A percentile compares a stretch with the other conserved stretches of the same genome.
Conservation (phyloP, 2,329 filamentous ascomycete genomes). For the Scleromitrula shiraiana region DNA sequence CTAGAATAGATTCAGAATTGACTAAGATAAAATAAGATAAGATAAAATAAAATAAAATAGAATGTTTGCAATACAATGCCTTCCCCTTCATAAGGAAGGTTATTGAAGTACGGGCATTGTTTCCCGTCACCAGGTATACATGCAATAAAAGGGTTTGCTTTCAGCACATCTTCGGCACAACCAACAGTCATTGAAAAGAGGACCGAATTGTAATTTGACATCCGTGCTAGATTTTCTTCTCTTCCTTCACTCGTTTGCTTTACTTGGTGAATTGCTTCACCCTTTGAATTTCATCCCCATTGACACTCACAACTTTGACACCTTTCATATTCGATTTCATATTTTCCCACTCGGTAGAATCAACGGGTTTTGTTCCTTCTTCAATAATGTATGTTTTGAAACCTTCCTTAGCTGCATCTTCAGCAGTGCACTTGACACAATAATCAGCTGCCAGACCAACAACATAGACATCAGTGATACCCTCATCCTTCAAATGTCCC, state of each 20-base stretch:
- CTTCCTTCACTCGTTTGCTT: not conserved
- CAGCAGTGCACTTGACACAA: conserved; percentile 75
- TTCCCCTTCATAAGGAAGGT: conserved; percentile 15
- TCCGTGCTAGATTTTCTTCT: conserved; percentile 65
- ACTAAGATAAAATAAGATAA: too few relatives aligned
- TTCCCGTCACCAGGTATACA: conserved; percentile 29
- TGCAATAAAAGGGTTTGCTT: conserved; percentile 43
- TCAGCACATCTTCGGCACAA: conserved; percentile 99
- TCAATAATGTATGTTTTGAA: conserved; percentile 70
- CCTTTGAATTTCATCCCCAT: conserved; percentile 47
- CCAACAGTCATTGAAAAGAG: conserved; percentile 67
- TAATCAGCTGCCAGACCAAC: conserved; percentile 84
- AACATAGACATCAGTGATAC: conserved; percentile 72
- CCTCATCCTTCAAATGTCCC: conserved; percentile 43
- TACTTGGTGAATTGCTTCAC: conserved; percentile 28
- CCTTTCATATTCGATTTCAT: conserved; percentile 47
- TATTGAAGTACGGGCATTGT: conserved; percentile 14
- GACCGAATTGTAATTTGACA: conserved; percentile 99
- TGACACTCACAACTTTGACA: conserved; percentile 52
- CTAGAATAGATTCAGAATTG: too few relatives aligned
- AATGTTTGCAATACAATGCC: conserved; percentile 21
- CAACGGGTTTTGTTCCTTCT: conserved; percentile 70
- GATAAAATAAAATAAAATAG: too few relatives aligned
- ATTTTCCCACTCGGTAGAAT: conserved; percentile 49
- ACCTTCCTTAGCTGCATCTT: conserved; percentile 68